phyloP scores from a whole-genome alignment of 345 rosid species.

The Corchorus olitorius region DNA sequence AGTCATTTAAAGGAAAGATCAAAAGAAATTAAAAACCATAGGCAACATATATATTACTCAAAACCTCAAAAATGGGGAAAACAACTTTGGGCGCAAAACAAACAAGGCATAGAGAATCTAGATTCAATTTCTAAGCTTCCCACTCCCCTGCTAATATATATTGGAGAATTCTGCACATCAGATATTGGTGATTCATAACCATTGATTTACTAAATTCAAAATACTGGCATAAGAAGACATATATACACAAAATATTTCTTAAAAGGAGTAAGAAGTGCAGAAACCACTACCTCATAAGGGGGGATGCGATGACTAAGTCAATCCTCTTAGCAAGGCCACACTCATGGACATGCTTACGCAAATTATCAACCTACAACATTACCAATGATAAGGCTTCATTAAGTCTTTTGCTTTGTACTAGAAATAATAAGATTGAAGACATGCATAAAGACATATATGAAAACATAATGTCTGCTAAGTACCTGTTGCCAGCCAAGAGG shows the following conservation, averaged over 20 bases:
- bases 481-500: conserved; percentile 96
- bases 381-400: not conserved
- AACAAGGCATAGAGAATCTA: not conserved
- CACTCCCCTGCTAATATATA: not conserved
- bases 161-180: conserved; percentile 5
- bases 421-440: conserved; percentile 1
- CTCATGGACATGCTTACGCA: conserved; percentile 83
- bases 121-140: not conserved
- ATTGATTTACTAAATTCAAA: not conserved
- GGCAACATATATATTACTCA: not conserved
- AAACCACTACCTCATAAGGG: conserved; percentile 70
- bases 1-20: not conserved
- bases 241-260: not conserved
- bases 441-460: not conserved
- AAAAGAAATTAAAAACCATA: not conserved
- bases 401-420: not conserved
- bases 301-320: conserved; percentile 82
- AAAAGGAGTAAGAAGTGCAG: conserved; percentile 6
- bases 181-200: conserved; percentile 2
- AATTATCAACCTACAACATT: conserved; percentile 67
- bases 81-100: not conserved
- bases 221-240: not conserved
- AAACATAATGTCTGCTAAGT: conserved; percentile 12
- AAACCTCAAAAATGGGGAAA: not conserved
- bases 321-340: conserved; percentile 75